Conservation (phyloP, 2,329 filamentous ascomycete genomes). For the Colletotrichum higginsianum region DNA sequence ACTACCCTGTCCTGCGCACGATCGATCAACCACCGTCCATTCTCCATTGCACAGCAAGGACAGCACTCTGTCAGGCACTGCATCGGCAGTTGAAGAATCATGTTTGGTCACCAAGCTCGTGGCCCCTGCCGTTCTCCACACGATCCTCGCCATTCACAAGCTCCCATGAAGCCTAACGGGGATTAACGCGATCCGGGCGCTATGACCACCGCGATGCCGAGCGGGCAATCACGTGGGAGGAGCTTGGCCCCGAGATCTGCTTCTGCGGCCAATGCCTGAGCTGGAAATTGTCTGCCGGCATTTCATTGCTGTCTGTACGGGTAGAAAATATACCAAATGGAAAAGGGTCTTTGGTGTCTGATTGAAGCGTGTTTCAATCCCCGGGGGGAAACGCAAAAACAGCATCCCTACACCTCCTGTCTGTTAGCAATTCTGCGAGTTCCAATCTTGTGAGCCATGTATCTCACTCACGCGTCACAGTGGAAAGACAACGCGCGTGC, state of each 20-base stretch:
- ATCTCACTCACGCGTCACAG: not conserved
- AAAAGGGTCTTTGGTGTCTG: not conserved
- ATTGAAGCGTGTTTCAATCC: constrained; percentile 17
- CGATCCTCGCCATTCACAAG: constrained; percentile 28
- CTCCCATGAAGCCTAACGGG: constrained; percentile 43
- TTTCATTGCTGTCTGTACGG: not conserved
- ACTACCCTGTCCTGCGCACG: constrained; percentile 21
- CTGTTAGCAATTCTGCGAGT: not conserved
- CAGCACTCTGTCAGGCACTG: constrained; percentile 5
- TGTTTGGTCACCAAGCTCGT: constrained; percentile 24
- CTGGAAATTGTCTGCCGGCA: constrained; percentile 1
- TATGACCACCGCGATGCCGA: constrained; percentile 48
- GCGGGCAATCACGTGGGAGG: constrained; percentile 43
- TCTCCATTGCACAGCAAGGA: not conserved
- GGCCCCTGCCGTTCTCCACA: constrained; percentile 40
- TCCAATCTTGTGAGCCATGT: too few species aligned
- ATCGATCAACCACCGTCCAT: constrained; percentile 6
- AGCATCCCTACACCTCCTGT: not conserved
- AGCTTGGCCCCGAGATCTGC: constrained; percentile 16
- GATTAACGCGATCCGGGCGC: constrained; percentile 47
- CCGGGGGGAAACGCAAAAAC: not conserved
- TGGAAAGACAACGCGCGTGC: not conserved
- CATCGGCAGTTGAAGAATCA: constrained; percentile 28
- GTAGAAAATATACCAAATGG: constrained; percentile 6
- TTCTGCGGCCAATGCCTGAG: constrained; percentile 12